phyloP scores from a whole-genome alignment of 108 stramenopile species.

The Skeletonema costatum region DNA sequence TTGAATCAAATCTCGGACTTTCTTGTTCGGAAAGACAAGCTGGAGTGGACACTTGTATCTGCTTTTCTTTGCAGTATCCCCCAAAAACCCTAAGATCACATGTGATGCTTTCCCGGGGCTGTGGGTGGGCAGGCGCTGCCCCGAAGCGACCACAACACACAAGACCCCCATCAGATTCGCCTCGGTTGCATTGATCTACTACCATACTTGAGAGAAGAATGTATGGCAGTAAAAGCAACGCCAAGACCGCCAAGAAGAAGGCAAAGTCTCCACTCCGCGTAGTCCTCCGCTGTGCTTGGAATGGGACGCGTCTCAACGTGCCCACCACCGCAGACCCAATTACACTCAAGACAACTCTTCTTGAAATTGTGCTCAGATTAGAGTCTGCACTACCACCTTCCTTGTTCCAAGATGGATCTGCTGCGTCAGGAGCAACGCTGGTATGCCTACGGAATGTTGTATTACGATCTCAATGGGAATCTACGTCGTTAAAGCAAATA shows the following conservation, averaged over 20 bases:
- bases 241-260: conserved; percentile 23
- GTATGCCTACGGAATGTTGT: conserved; percentile 32
- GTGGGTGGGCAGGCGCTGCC: too few relatives aligned
- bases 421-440: conserved; percentile 20
- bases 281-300: conserved; percentile 29
- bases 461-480: conserved; percentile 25
- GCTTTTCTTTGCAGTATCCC: too few relatives aligned
- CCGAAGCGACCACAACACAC: too few relatives aligned
- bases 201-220: neutral
- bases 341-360: conserved; percentile 16
- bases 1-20: too few relatives aligned
- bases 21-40: too few relatives aligned
- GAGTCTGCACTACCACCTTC: conserved; percentile 27
- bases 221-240: conserved; percentile 14
- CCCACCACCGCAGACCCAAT: conserved; percentile 18
- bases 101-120: too few relatives aligned
- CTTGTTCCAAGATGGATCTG: neutral
- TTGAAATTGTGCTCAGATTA: conserved; percentile 14
- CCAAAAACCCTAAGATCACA: too few relatives aligned
- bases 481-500: conserved; percentile 32
- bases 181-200: neutral
- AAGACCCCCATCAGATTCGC: too few relatives aligned
- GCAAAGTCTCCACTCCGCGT: conserved; percentile 27
- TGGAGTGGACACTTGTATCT: too few relatives aligned
- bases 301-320: conserved; percentile 40